Base-by-base conservation (phyloP, 176 grass and related monocot genomes). In the Ensete ventricosum region DNA sequence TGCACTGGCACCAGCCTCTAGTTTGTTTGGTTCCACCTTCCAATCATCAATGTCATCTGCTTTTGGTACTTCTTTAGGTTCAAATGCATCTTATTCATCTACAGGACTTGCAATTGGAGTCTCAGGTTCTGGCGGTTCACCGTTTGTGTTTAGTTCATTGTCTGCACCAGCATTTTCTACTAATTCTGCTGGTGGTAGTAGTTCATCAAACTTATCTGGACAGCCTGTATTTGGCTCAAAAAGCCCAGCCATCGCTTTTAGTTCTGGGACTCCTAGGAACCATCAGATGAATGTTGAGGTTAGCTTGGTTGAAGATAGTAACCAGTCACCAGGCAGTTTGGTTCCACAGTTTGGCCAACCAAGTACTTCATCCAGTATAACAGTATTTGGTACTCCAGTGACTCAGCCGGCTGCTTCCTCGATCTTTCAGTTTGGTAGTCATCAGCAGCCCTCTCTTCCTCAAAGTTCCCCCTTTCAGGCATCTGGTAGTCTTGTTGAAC, bases 211-310 rank as follows among this genome's bases (percentile, higher is more conserved):
- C 54, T 69, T 80, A 23, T 72, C 83, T 54, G 34, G 80, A 10
- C 83, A 85, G 11, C 81, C 83, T 73, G 59, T 69, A 50, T 88
- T 88, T 83, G 89, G 83, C 59, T 60, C 14, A 59, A 24, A 66
- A 70, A 92, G 74, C 66, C 17, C 71, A 58, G 81, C 77, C 74
- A 64, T 53, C 1, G 64, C 55, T 25, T 84, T 89, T 8, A 59
- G 69, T 62, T 84, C 79, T 80, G 73, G 68, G 60, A 84, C 90
- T 67, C 52, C 79, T 11, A 79, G 73, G 78, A 89, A 84, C 82
- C 84, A 84, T 86, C 90, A 89, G 84, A 89, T 89, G 90, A 86
- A 80, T 80, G 59, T 84, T 9, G 86, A 89, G 6, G 86, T 86
- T 74, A 89, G 84, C 86, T 86, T 89, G 86, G 78, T 79, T 7